Conservation (phyloP, 768 basidiomycete species). For the Tylopilus intermedius region DNA sequence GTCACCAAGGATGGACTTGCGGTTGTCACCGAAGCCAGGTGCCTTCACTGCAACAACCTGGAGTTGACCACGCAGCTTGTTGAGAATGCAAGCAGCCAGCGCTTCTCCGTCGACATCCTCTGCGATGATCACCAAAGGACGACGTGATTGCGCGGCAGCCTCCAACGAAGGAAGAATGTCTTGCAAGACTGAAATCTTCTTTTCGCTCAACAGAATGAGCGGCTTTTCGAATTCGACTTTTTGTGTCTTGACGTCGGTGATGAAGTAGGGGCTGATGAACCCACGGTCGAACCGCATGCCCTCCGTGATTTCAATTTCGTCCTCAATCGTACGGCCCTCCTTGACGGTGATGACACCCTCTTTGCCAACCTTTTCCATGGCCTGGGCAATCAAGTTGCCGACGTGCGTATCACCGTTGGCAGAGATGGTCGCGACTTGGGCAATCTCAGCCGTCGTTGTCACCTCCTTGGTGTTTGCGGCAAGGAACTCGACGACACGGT, state of each 20-base stretch:
- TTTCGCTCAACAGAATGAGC: conserved; percentile 87
- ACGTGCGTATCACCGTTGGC: conserved; percentile 80
- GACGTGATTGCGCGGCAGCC: conserved; percentile 71
- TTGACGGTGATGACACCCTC: conserved; percentile 99
- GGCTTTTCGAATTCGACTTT: conserved; percentile 98
- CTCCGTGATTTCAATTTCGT: conserved; percentile 99
- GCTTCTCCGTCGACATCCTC: conserved; percentile 99
- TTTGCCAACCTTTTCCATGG: conserved; percentile 99
- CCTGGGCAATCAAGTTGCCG: conserved; percentile 92
- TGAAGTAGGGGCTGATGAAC: conserved; percentile 96
- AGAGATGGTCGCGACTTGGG: conserved; percentile 96
- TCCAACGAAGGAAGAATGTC: conserved; percentile 94
- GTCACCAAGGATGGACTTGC: conserved; percentile 96
- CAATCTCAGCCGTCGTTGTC: conserved; percentile 96
- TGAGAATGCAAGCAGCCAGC: conserved; percentile 94
- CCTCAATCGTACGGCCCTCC: conserved; percentile 96
- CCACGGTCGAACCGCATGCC: conserved; percentile 99
- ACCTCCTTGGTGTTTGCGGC: conserved; percentile 85
- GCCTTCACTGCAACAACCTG: conserved; percentile 94
- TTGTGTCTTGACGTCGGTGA: conserved; percentile 96
- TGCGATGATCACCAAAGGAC: conserved; percentile 93
- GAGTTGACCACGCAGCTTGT: conserved; percentile 98
- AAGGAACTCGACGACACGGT: conserved; percentile 89
- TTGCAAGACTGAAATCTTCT: conserved; percentile 93
- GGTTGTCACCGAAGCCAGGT: conserved; percentile 98